Evolutionary conservation across 257 asterid species (phyloP), one percentile per base, ranked within the genome.

Genomic region (Cordia subcordata): DNA sequence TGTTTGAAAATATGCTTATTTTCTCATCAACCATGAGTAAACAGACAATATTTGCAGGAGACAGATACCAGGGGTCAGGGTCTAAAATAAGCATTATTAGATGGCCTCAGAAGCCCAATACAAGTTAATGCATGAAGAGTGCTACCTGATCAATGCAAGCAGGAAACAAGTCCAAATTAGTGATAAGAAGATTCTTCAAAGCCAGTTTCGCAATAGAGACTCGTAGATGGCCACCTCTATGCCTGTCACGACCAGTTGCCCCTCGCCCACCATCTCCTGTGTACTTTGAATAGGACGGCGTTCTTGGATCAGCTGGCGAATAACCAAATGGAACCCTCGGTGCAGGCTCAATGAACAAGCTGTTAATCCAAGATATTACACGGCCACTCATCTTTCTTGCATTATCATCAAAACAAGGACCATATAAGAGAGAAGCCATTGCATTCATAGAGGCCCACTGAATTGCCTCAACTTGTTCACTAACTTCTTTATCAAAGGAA

Each of bases 361-460:
- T 93, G 69, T 93, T 89, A 76, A 93, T 93, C 99, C 99, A 93
- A 53, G 97, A 86, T 72, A 93, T 89, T 55, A 93, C 96, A 55
- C 96, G 83, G 38, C 99, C 99, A 79, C 99, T 85, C 99, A 93
- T 93, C 81, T 93, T 93, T 75, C 99, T 90, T 33, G 99, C 95
- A 53, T 83, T 89, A 73, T 93, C 99, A 71, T 93, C 99, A 77
- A 93, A 93, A 85, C 99, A 93, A 66, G 96, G 97, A 49, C 99
- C 99, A 51, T 89, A 93, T 55, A 93, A 73, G 51, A 93, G 84
- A 42, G 99, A 89, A 57, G 99, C 97, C 99, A 93, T 86, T n/a
- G 99, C 99, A 67, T 89, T 87, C 99, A 93, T 89, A 69, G 97
- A 86, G 58, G 97, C 95, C 97, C 97, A 89, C 67, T 93, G 99